These are phyloP conservation scores for Amanita pallidorosea DNA, from an alignment of 768 basidiomycete species.

Conservation along the genomic window DNA sequence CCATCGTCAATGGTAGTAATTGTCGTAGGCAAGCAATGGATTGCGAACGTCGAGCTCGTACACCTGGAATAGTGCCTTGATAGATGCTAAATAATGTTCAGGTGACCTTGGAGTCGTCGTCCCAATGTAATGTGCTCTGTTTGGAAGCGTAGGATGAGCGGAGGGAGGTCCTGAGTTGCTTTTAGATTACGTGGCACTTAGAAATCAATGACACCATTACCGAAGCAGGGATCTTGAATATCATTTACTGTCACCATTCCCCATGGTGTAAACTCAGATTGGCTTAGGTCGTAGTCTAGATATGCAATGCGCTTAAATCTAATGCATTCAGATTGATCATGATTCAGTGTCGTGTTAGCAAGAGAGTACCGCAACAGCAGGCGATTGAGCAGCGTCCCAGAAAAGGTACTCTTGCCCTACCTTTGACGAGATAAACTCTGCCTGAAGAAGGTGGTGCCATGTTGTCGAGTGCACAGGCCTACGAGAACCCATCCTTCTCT, in stretches of 20 bases:
- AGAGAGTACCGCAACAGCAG: conserved; percentile 43
- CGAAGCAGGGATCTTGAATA: conserved; percentile 58
- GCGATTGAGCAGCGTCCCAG: conserved; percentile 59
- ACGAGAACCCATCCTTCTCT: conserved; percentile 31
- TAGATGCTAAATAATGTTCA: conserved; percentile 58
- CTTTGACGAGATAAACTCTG: conserved; percentile 59
- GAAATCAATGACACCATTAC: conserved; percentile 22
- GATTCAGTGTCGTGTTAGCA: background rate
- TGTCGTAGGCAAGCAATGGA: conserved; percentile 15
- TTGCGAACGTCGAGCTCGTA: conserved; percentile 64
- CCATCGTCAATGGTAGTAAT: conserved; percentile 14
- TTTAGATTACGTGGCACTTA: background rate
- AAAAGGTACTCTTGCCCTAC: conserved; percentile 88
- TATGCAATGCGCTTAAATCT: conserved; percentile 81
- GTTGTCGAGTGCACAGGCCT: conserved; percentile 25
- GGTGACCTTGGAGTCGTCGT: conserved; percentile 71
- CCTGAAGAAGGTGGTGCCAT: conserved; percentile 11
- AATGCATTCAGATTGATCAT: background rate
- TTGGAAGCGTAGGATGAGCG: conserved; percentile 67
- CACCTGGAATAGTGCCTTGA: conserved; percentile 53
- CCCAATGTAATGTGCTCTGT: conserved; percentile 75
- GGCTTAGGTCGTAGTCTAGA: conserved; percentile 88
- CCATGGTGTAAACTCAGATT: conserved; percentile 85
- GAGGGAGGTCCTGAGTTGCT: conserved; percentile 65
- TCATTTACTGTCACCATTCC: conserved; percentile 79